Evolutionary conservation across 208 protist species (phyloP).

Genomic region (Trypanosoma melophagium): DNA sequence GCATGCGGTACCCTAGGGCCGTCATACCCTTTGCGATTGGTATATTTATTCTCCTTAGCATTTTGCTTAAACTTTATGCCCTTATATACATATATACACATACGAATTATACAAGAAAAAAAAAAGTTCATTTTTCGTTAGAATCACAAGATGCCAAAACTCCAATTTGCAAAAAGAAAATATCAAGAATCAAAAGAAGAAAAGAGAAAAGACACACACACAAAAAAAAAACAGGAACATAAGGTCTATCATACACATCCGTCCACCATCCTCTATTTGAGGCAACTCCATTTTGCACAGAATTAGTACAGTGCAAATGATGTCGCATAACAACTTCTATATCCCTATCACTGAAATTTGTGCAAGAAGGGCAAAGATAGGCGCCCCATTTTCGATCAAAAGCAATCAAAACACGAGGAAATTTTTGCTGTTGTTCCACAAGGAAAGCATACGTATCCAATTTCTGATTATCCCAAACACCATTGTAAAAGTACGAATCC

Average conservation of each 20-base stretch:
- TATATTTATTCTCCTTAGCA: slow-evolving; percentile 17
- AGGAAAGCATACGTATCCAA: slow-evolving; percentile 30
- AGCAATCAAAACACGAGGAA: slow-evolving; percentile 12
- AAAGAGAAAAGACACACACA: background rate
- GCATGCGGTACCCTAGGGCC: background rate
- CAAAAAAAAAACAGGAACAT: slow-evolving; percentile 4
- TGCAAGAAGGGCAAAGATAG: slow-evolving; percentile 25
- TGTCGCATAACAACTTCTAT: slow-evolving; percentile 23
- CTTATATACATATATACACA: background rate
- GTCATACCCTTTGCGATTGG: slow-evolving; percentile 8
- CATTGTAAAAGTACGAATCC: slow-evolving; percentile 31
- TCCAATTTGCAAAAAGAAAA: background rate
- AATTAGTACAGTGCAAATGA: slow-evolving; percentile 26
- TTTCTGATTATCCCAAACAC: slow-evolving; percentile 28
- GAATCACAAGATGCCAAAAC: background rate
- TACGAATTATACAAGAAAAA: slow-evolving; percentile 4
- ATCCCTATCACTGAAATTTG: slow-evolving; percentile 19
- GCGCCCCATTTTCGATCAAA: slow-evolving; percentile 13
- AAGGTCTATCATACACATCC: background rate
- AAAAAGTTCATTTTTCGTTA: background rate
- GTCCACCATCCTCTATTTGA: slow-evolving; percentile 27
- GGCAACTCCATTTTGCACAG: background rate
- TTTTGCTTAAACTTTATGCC: slow-evolving; percentile 1
- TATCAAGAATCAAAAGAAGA: slow-evolving; percentile 3
- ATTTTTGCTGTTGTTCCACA: slow-evolving; percentile 24